Conservation (phyloP, 257 asterid species). For the Scutellaria barbata region DNA sequence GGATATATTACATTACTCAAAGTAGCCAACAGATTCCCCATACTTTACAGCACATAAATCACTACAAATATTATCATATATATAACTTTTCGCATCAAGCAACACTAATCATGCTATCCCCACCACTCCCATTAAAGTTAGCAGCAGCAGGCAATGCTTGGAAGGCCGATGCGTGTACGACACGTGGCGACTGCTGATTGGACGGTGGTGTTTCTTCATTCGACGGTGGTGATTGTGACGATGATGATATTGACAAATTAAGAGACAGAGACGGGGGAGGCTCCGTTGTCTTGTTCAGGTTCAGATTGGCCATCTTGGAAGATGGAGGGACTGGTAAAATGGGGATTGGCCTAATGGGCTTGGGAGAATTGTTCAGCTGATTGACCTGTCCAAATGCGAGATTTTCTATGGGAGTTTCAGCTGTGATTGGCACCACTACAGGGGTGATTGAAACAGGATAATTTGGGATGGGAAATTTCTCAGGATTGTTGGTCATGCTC, state of each 20-base stretch:
- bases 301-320: slow-evolving; percentile 74
- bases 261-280: slow-evolving; percentile 60
- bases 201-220: slow-evolving; percentile 33
- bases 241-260: slow-evolving; percentile 55
- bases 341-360: slow-evolving; percentile 68
- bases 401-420: slow-evolving; percentile 39
- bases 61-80: slow-evolving; percentile 35
- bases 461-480: slow-evolving; percentile 45
- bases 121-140: slow-evolving; percentile 72
- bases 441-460: slow-evolving; percentile 47
- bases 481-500: slow-evolving; percentile 41
- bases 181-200: slow-evolving; percentile 47
- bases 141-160: slow-evolving; percentile 62
- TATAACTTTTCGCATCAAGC: slow-evolving; percentile 58
- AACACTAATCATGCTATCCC: slow-evolving; percentile 89
- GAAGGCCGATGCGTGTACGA: slow-evolving; percentile 55
- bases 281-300: slow-evolving; percentile 55
- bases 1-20: slow-evolving; percentile 27
- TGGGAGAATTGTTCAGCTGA: slow-evolving; percentile 58
- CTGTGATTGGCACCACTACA: slow-evolving; percentile 34
- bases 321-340: slow-evolving; percentile 76
- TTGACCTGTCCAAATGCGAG: slow-evolving; percentile 47
- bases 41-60: slow-evolving; percentile 53
- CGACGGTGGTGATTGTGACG: slow-evolving; percentile 26
- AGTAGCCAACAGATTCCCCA: slow-evolving; percentile 30